Evolutionary conservation across 1,139 yeast species (phyloP), one percentile per base, ranked within the genome.

Genomic region (Zygosaccharomyces pseudobailii): DNA sequence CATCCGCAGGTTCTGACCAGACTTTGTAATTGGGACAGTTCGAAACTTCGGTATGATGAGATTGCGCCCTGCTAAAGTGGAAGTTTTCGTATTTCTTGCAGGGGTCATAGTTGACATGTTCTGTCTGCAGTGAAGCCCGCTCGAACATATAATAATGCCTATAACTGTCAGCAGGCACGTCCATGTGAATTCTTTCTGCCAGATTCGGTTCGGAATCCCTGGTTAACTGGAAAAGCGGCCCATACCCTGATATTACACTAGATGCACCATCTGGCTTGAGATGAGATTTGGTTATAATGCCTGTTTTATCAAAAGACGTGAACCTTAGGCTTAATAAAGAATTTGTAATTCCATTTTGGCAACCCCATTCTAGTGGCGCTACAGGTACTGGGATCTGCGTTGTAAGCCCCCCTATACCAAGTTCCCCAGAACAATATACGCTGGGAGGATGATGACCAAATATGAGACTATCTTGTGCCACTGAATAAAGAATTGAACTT

Each of bases 351-450:
- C 45, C 46, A 23, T 43, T 43, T 21, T 30, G 31, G 43, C 50
- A 48, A 20, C 51, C 47, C 43, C 52, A 48, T 3, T 36, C 17
- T 13, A 55, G 32, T 19, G 49, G 45, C 2, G 57, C 40, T 2
- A 50, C 50, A 13, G 65, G 65, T 5, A 61, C 65, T 10, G 56
- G 52, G 7, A 58, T 50, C 45, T 57, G 63, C 2, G 61, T 58
- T 2, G 62, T 54, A 25, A 54, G 23, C 5, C 57, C 43, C 5
- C 64, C 65, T 13, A 59, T 51, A 1, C 65, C 64, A 21, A 57
- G 49, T 13, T 50, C 39, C 22, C 54, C 53, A 1, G 64, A 57
- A 17, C 47, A 36, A 25, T 45, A 41, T 2, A 48, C 35, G 25
- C 47, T 51, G n/a, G 53, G 42, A 6, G 61, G 54, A 6, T 46